Percentiles rank a stretch among this genome's conserved stretches.
phyloP scores from a whole-genome alignment of 371 early-diverging fungal species.

The Lichtheimia corymbifera region DNA sequence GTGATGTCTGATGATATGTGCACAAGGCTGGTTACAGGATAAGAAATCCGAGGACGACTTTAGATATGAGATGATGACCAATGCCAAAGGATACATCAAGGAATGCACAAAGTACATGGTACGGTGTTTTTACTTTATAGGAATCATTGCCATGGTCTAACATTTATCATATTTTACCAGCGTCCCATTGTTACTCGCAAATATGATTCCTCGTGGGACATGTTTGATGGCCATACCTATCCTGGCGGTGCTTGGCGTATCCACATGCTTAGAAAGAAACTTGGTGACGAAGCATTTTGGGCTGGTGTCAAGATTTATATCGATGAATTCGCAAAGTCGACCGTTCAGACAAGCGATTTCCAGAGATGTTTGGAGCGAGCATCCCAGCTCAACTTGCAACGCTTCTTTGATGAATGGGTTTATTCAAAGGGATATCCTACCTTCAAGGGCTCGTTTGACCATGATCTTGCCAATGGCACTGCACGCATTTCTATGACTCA shows the following conservation, averaged over 20 bases:
- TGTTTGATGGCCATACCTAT: conserved; percentile 60
- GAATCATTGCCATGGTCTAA: neutral
- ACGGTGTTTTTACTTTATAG: neutral
- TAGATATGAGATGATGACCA: conserved; percentile 34
- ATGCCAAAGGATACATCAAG: conserved; percentile 31
- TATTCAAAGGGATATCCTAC: conserved; percentile 58
- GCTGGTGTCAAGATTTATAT: conserved; percentile 48
- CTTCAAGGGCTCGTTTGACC: conserved; percentile 44
- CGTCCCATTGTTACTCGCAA: conserved; percentile 57
- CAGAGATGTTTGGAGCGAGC: conserved; percentile 46
- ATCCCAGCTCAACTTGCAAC: conserved; percentile 55
- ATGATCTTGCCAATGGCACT: conserved; percentile 22
- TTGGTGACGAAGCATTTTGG: conserved; percentile 62
- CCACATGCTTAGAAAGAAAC: conserved; percentile 52
- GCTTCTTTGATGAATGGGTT: conserved; percentile 68
- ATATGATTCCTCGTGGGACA: conserved; percentile 54
- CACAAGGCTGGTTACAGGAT: conserved; percentile 50
- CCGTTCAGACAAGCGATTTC: conserved; percentile 60
- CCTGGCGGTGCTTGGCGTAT: conserved; percentile 60
- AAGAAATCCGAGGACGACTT: conserved; percentile 41
- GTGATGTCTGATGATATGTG: no score
- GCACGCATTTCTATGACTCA: conserved; percentile 49
- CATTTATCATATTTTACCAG: conserved; percentile 13
- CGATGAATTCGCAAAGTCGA: conserved; percentile 28
- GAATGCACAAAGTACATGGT: conserved; percentile 51